Evolutionary conservation across 148 eudicot genomes (phyloP).

Genomic region (Rhododendron simsii): DNA sequence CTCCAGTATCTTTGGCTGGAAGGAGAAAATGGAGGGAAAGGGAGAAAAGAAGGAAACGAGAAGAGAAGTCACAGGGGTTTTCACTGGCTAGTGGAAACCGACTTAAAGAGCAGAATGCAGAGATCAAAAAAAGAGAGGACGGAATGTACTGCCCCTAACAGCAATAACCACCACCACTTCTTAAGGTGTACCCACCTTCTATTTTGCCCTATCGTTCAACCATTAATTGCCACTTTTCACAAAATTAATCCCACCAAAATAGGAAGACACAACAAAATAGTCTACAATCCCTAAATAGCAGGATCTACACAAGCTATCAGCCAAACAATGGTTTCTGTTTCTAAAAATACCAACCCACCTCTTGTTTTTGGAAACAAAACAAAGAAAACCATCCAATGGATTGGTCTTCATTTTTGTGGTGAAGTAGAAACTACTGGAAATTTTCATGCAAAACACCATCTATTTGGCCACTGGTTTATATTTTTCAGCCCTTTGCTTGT

Average conservation of each 20-base stretch:
- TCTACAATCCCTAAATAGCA: constrained; percentile 23
- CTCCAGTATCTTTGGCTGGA: background rate
- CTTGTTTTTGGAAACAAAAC: background rate
- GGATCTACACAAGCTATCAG: constrained; percentile 25
- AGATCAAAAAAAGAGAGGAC: constrained; percentile 8
- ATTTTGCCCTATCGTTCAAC: background rate
- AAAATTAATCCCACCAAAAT: constrained; percentile 11
- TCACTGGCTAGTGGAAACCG: background rate
- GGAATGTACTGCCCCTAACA: constrained; percentile 37
- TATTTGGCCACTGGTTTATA: background rate
- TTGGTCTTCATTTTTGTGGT: constrained; percentile 3
- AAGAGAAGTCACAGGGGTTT: background rate
- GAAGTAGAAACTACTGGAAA: background rate
- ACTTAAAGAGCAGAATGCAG: background rate
- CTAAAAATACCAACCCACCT: constrained; percentile 15
- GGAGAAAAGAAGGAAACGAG: background rate
- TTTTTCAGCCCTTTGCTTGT: background rate
- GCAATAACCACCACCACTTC: background rate
- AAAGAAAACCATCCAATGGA: constrained; percentile 14
- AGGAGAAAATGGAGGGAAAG: background rate
- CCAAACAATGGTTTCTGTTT: constrained; percentile 27
- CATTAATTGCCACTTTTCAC: background rate
- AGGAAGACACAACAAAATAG: constrained; percentile 7
- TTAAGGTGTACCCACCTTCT: background rate
- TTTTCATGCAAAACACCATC: background rate